These are phyloP conservation scores for Pseudogymnoascus sp. DNA, from an alignment of 2,329 filamentous ascomycete species.

Conservation along the genomic window DNA sequence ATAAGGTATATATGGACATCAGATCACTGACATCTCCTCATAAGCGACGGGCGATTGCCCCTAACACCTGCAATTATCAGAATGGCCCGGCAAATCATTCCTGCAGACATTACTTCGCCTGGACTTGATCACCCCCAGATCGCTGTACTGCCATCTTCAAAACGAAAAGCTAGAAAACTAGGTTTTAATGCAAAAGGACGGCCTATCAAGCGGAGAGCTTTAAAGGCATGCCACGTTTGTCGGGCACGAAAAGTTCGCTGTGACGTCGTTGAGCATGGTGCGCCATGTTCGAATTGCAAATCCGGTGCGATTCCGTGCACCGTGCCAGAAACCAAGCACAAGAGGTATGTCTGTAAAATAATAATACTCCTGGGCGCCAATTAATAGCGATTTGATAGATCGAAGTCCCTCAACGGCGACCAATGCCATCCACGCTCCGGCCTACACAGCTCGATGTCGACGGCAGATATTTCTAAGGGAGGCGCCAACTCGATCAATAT, in stretches of 20 bases:
- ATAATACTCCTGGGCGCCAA: background rate
- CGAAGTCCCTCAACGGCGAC: background rate
- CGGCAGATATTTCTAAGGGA: background rate
- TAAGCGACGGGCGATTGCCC: background rate
- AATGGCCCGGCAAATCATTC: background rate
- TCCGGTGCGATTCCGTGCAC: background rate
- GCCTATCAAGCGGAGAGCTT: background rate
- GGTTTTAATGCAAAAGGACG: background rate
- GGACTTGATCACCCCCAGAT: background rate
- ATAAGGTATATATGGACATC: background rate
- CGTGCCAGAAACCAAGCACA: conserved; percentile 1
- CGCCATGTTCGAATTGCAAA: conserved; percentile 1
- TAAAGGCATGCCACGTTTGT: background rate
- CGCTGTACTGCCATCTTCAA: background rate
- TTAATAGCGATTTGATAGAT: background rate
- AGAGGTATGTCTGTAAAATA: background rate
- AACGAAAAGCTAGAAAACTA: conserved; percentile 1
- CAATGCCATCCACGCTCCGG: background rate
- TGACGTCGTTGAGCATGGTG: background rate
- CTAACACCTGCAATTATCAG: background rate
- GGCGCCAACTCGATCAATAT: background rate
- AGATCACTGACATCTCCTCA: background rate
- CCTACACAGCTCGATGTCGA: background rate
- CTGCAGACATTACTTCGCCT: background rate
- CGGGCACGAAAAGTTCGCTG: conserved; percentile 3